A percentile compares a stretch with the other conserved stretches of the same genome.
Evolutionary conservation across 2,329 filamentous ascomycete genomes (phyloP).

Genomic region (Coniella lustricola): DNA sequence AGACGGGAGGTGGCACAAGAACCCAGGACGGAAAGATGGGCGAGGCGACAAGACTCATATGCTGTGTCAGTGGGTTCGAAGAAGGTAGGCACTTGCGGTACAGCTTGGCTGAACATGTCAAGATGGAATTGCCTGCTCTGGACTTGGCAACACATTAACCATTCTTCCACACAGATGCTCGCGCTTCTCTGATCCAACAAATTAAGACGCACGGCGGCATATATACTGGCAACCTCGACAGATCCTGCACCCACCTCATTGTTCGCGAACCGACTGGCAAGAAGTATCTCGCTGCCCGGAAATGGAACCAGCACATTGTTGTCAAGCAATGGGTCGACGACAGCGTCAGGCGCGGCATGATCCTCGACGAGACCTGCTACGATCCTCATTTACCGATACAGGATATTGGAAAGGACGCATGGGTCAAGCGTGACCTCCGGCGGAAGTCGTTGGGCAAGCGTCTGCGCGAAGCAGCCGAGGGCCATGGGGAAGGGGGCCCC

Average conservation of each 20-base stretch:
- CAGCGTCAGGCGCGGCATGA: constrained; percentile 79
- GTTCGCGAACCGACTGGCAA: constrained; percentile 72
- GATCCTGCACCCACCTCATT: constrained; percentile 79
- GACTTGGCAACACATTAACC: background rate
- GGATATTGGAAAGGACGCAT: constrained; percentile 71
- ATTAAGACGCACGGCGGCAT: constrained; percentile 67
- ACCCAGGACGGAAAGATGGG: constrained; percentile 21
- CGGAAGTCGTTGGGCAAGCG: constrained; percentile 52
- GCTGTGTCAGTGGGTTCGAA: constrained; percentile 53
- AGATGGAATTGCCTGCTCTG: too few relatives aligned
- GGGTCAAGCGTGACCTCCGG: constrained; percentile 49
- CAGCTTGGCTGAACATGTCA: too few relatives aligned
- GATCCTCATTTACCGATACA: constrained; percentile 63
- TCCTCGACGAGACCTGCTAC: constrained; percentile 79
- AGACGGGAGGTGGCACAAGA: constrained; percentile 40
- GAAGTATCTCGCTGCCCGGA: constrained; percentile 82
- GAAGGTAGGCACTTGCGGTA: constrained; percentile 41
- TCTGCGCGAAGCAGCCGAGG: constrained; percentile 40
- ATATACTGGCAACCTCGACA: constrained; percentile 84
- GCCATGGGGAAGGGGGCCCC: constrained; percentile 46
- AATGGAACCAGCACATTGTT: constrained; percentile 75
- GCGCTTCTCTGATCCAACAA: constrained; percentile 62
- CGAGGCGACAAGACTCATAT: constrained; percentile 36
- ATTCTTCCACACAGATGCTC: constrained; percentile 43
- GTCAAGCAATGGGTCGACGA: constrained; percentile 80